Evolutionary conservation across 129 eudicot species (phyloP).

Genomic region (Oenanthe sinensis): DNA sequence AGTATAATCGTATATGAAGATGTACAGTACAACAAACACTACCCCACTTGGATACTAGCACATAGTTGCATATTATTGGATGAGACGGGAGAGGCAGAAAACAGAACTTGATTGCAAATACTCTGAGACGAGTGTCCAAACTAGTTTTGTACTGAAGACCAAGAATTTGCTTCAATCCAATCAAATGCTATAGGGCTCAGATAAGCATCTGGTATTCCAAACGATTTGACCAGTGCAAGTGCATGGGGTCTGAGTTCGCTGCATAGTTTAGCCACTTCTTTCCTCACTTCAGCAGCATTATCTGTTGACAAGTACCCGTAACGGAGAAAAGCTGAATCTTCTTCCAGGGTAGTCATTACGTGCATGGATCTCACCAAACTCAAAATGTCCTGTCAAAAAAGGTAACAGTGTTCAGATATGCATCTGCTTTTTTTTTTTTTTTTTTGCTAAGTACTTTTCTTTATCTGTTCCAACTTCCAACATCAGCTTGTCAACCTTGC

Average conservation of each 20-base stretch:
- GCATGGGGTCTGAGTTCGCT: slow-evolving; percentile 85
- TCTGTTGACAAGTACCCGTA: slow-evolving; percentile 68
- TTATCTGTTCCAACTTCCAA: too few species aligned
- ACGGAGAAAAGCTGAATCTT: slow-evolving; percentile 82
- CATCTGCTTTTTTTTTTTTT: neutral
- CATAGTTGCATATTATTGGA: neutral
- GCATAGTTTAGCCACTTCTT: slow-evolving; percentile 71
- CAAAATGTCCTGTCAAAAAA: slow-evolving; percentile 47
- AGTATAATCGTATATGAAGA: too few species aligned
- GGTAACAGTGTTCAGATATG: neutral
- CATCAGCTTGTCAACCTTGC: neutral
- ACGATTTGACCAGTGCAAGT: slow-evolving; percentile 64
- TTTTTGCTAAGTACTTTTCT: too few species aligned
- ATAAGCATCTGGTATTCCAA: slow-evolving; percentile 94
- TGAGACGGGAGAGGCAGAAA: neutral
- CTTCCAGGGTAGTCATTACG: slow-evolving; percentile 58
- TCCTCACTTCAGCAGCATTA: slow-evolving; percentile 72
- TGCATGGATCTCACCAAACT: slow-evolving; percentile 70
- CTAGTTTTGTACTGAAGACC: slow-evolving; percentile 34
- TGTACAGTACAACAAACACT: too few species aligned
- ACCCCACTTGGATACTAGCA: neutral
- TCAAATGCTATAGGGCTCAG: slow-evolving; percentile 82
- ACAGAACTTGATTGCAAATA: neutral
- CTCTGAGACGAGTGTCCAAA: neutral
- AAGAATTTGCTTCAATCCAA: slow-evolving; percentile 88